Evolutionary conservation across 192 early-diverging fungal genomes (phyloP), one percentile per base, ranked within the genome.

Genomic region (Entophlyctis luteolus): DNA sequence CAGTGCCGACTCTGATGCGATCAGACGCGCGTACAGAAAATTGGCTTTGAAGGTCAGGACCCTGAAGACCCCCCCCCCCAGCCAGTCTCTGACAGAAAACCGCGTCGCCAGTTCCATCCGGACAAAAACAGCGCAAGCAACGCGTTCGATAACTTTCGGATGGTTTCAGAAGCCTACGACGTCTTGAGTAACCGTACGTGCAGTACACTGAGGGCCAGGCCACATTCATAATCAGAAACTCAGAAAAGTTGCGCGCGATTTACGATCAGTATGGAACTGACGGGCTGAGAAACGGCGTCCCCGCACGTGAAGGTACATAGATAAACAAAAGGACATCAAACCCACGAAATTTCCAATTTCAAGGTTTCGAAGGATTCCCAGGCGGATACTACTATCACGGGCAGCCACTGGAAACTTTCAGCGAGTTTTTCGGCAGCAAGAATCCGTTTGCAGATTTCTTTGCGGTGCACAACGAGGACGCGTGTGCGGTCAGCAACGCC

Each of bases 201-300:
- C 48, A 18, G 12, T 2, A 20, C 14, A 16, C 20, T 56, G 5
- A 12, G 27, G 29, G 23, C 63, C 52, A 54, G 18, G 31, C 32
- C 20, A 28, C 16, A 16, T 36, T 32, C 8, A 23, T 62, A 47
- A 18, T 72, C 6, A 34, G n/a, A 32, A 8, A 18, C 35, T 50
- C 3, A 85, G 84, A 70, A 31, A 46, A 78, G 47, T 37, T 68
- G 35, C 59, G 78, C 32, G 84, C 84, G 4, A 68, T 85, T 36
- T 85, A 81, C 48, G 84, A 85, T 59, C 79, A 84, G 56, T 85
- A 81, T 62, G 81, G 81, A 18, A 67, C 63, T 2, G 75, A 81
- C 39, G 84, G 80, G 36, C 67, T 84, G 39, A 73, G 63, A 36
- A 76, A 82, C 34, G 83, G 83, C 2, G 76, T 84, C 25, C 78